Evolutionary conservation across 2,329 filamentous ascomycete genomes (phyloP).

Genomic region (Bipolaris bicolor): DNA sequence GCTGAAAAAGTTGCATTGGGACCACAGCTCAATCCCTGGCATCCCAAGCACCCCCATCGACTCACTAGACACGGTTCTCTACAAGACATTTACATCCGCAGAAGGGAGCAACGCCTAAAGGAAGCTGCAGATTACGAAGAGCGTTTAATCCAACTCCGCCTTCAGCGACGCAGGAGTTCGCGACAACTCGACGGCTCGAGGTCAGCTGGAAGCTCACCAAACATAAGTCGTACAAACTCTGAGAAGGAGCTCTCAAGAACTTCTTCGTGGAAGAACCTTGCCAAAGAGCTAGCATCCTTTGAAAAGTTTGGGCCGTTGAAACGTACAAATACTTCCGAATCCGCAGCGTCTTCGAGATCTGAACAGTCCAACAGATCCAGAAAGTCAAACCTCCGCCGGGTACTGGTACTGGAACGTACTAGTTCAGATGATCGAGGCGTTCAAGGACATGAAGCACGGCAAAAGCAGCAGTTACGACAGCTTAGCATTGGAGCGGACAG

Average conservation of each 20-base stretch:
- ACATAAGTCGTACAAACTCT: conserved; percentile 20
- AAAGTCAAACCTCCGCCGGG: conserved; percentile 13
- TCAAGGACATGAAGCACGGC: conserved; percentile 45
- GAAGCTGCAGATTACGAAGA: conserved; percentile 15
- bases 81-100: conserved; percentile 5
- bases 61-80: conserved; percentile 1
- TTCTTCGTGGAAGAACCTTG: conserved; percentile 4
- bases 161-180: conserved; percentile 4
- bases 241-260: conserved; percentile 9
- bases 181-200: conserved; percentile 33
- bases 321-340: conserved; percentile 16
- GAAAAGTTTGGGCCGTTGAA: conserved; percentile 14
- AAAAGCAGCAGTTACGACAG: conserved; percentile 40
- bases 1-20: conserved; percentile 13
- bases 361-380: conserved; percentile 13
- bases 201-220: conserved; percentile 21
- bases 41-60: conserved; percentile 9
- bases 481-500: conserved; percentile 37
- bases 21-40: conserved; percentile 14
- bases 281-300: conserved; percentile 1
- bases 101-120: conserved; percentile 5
- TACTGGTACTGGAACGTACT: conserved; percentile 17
- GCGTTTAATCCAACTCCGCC: conserved; percentile 16
- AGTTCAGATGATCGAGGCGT: conserved; percentile 40
- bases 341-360: conserved; percentile 9